phyloP scores from a whole-genome alignment of 805 yeast species.

The Kuraishia piskuri region DNA sequence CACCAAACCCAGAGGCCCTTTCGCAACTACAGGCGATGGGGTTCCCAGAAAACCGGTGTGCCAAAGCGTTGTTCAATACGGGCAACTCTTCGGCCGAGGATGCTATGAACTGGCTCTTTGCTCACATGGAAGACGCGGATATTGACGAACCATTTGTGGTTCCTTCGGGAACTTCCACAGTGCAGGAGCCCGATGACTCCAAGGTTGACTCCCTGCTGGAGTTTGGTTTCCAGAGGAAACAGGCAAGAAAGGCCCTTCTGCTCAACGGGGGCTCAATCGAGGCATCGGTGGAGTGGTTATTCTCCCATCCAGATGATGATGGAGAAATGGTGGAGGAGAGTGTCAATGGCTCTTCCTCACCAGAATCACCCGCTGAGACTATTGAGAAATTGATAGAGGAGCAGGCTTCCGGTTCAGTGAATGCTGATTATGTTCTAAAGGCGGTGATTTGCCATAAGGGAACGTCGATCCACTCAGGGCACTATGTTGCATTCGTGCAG shows the following conservation, averaged over 20 bases:
- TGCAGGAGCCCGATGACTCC: constrained; percentile 23
- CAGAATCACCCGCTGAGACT: constrained; percentile 3
- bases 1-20: constrained; percentile 48
- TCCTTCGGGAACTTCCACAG: constrained; percentile 10
- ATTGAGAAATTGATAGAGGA: constrained; percentile 4
- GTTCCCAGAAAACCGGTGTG: constrained; percentile 60
- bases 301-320: constrained; percentile 70
- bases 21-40: constrained; percentile 71
- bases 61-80: constrained; percentile 62
- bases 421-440: constrained; percentile 37
- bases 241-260: constrained; percentile 67
- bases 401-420: constrained; percentile 1
- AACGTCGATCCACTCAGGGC: constrained; percentile 83
- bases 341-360: not conserved
- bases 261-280: constrained; percentile 55
- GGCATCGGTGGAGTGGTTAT: constrained; percentile 87
- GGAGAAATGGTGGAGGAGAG: constrained; percentile 37
- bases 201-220: constrained; percentile 38
- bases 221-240: constrained; percentile 71
- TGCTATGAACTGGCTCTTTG: constrained; percentile 88
- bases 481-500: constrained; percentile 72
- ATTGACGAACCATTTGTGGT: constrained; percentile 55
- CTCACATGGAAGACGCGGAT: constrained; percentile 78
- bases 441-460: constrained; percentile 88
- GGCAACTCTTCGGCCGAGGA: constrained; percentile 57